Evolutionary conservation across 2,329 filamentous ascomycete genomes (phyloP), one percentile per base, ranked within the genome.

Genomic region (Talaromyces sp.): DNA sequence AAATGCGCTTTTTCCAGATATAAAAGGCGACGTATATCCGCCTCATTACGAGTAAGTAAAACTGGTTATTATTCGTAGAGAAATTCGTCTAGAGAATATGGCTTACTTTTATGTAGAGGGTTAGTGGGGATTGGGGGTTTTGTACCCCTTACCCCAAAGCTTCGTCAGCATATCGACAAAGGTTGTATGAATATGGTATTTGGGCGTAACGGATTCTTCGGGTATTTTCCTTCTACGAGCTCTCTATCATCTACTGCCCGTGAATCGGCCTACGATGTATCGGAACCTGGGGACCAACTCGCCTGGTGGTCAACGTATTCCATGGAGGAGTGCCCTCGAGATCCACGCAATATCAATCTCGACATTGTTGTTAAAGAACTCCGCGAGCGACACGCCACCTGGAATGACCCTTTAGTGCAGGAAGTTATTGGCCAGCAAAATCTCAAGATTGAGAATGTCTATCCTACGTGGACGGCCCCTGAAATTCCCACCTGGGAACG

Each of bases 151-250:
- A 62, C 70, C 0, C 61, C 64, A 3, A 63, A 69, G 43, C 60
- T 75, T 17, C 64, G 65, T 38, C 52, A 61, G 1, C 58, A 71
- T 2, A 66, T 80, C 19, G 70, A 75, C 11, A 61, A 70, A 19
- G 74, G 73, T 5, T 69, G 70, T 1, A 78, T 81, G 73, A 73
- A 71, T 43, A 71, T 82, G 51, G 69, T 76, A 0, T 80, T 81
- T 59, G 79, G 80, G 1, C 71, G 75, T 0, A 80, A 80, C 56
- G 80, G 81, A 0, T 82, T 82, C 65, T 82, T 82, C 63, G 80
- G 81, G 1, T 82, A 81, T 65, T 75, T 76, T 27, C 77, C 74
- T 55, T 66, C 71, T 14, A 64, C 66, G 8, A 72, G 68, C 46
- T 62, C 66, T 3, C 9, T 57, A 10, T 57, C 63, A 1, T 66